Base-by-base conservation (phyloP, 176 grass and related monocot species). In the Oryza rufipogon region DNA sequence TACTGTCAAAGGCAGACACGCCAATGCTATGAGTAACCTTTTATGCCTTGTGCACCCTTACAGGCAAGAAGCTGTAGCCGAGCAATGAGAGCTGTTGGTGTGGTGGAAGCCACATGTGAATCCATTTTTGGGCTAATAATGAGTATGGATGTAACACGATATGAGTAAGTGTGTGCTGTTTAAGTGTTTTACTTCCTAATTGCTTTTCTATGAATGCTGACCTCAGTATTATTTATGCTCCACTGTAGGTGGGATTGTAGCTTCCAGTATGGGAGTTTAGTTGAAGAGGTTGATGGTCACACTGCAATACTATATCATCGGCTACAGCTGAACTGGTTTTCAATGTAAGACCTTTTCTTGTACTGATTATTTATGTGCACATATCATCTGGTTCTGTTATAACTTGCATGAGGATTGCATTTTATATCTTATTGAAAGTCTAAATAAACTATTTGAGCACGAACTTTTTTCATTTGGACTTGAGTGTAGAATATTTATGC, bases 281-380 rank as follows among this genome's bases (percentile, higher is more conserved):
- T 98, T 74, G 84, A 98, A 86, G 96, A 98, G 89, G 93, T 98
- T 77, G 96, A 98, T 89, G 96, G 96, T 54, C 96, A 98, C 83
- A 98, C 96, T 85, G 91, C 89, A 70, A 89, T 98, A 81, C 58
- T 98, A 41, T 89, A 98, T 70, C 96, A 98, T 76, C 90, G 91
- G 68, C 70, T 98, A 69, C 96, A 98, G 73, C 89, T 95, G 47
- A 86, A 98, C 64, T 98, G 93, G 93, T 94, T 46, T 68, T 91
- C 93, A 63, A 90, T 90, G 96, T 98, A 93, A 93, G 3, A 56
- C 52, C 38, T 83, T 83, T 68, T 38, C 30, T 65, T 83, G 16
- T 68, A 12, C 72, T 64, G 1, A 49, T 61, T 61, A 10, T 61
- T 61, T 20, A 22, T 6, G 20, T 61, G 56, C 22, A 60, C 2